Conservation (phyloP, 2,329 filamentous ascomycete genomes). For the Aspergillus nomiae region DNA sequence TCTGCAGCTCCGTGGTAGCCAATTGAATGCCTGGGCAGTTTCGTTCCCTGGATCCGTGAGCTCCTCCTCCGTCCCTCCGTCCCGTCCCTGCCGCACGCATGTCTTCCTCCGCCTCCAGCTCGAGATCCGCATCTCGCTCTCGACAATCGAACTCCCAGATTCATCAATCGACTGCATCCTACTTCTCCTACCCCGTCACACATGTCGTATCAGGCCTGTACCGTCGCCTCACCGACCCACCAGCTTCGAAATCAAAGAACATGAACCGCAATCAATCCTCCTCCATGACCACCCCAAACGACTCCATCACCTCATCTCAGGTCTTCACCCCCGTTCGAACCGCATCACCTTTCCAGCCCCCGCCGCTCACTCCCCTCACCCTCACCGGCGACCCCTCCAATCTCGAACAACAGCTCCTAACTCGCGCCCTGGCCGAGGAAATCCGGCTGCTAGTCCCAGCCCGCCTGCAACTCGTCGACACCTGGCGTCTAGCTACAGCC, state of each 20-base stretch:
- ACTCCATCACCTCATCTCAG: slow-evolving; percentile 37
- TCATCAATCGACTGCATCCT: slow-evolving; percentile 45
- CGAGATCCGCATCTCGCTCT: slow-evolving; percentile 11
- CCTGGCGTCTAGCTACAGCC: slow-evolving; percentile 86
- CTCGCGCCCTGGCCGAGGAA: slow-evolving; percentile 78
- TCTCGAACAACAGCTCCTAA: slow-evolving; percentile 66
- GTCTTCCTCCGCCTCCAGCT: slow-evolving; percentile 12
- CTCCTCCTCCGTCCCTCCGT: background rate
- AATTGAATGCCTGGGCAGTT: background rate
- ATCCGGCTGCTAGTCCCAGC: slow-evolving; percentile 87
- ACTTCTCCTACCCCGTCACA: slow-evolving; percentile 54
- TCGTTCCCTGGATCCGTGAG: background rate
- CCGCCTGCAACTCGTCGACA: slow-evolving; percentile 80
- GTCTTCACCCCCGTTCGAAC: slow-evolving; percentile 57
- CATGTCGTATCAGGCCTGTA: slow-evolving; percentile 65
- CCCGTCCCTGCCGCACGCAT: slow-evolving; percentile 10
- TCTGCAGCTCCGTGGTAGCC: background rate
- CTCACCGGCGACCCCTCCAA: slow-evolving; percentile 60
- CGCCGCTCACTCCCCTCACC: slow-evolving; percentile 78
- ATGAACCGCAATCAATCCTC: slow-evolving; percentile 21
- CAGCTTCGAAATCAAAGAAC: slow-evolving; percentile 20
- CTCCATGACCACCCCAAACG: slow-evolving; percentile 45
- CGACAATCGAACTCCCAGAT: slow-evolving; percentile 22
- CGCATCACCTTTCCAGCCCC: slow-evolving; percentile 80
- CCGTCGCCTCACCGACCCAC: slow-evolving; percentile 61